Percentiles rank a stretch among this genome's conserved stretches.
Evolutionary conservation across 371 early-diverging fungal species (phyloP).

Genomic region (Syncephalastrum monosporum): DNA sequence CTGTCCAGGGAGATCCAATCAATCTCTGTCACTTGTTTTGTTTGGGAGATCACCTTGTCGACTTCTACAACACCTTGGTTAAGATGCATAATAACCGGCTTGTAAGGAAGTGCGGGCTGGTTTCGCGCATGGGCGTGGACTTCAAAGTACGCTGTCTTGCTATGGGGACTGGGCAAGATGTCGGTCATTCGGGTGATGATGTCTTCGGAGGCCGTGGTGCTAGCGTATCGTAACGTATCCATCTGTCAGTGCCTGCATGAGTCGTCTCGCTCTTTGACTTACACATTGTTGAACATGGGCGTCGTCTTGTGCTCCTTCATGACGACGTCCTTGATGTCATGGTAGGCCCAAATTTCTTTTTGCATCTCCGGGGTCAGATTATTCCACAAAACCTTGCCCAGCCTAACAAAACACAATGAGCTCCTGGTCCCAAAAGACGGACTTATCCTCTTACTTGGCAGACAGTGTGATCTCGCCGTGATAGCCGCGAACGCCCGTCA

Average conservation of each 20-base stretch:
- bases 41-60: constrained; percentile 29
- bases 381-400: constrained; percentile 48
- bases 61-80: constrained; percentile 33
- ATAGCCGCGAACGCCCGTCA: constrained; percentile 30
- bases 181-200: constrained; percentile 25
- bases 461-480: constrained; percentile 41
- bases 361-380: constrained; percentile 19
- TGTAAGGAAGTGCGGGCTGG: constrained; percentile 23
- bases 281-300: constrained; percentile 43
- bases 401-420: constrained; percentile 16
- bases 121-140: constrained; percentile 43
- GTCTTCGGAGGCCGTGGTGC: constrained; percentile 30
- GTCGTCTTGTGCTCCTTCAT: constrained; percentile 29
- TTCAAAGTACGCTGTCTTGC: constrained; percentile 32
- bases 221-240: constrained; percentile 1
- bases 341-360: constrained; percentile 35
- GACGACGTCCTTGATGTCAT: constrained; percentile 40
- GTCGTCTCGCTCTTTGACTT: constrained; percentile 9
- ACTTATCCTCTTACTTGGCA: constrained; percentile 33
- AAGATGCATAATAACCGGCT: constrained; percentile 29
- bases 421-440: background rate
- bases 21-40: constrained; percentile 29
- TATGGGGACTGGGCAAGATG: constrained; percentile 23
- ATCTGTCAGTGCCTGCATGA: background rate
- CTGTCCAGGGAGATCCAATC: constrained; percentile 45